phyloP scores from a whole-genome alignment of 768 basidiomycete species.

The Leccinum variicolor region DNA sequence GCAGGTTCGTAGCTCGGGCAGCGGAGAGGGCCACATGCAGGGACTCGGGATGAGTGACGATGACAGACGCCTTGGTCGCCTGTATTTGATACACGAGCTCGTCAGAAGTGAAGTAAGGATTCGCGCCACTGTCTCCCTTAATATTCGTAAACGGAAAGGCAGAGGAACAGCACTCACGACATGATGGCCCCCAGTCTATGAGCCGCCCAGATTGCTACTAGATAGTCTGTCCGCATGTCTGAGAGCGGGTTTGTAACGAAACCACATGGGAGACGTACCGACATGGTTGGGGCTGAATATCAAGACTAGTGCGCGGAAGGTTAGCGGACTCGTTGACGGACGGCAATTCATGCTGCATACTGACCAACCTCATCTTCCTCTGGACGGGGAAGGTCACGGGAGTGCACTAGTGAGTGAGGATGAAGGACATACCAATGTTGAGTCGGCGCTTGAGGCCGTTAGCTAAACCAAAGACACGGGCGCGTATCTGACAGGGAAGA shows the following conservation, averaged over 20 bases:
- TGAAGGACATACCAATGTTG: slow-evolving; percentile 29
- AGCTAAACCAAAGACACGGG: slow-evolving; percentile 36
- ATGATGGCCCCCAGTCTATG: slow-evolving; percentile 56
- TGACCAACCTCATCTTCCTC: slow-evolving; percentile 40
- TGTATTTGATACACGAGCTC: slow-evolving; percentile 59
- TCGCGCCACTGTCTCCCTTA: slow-evolving; percentile 47
- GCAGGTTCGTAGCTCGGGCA: slow-evolving; percentile 37
- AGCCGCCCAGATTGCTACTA: slow-evolving; percentile 52
- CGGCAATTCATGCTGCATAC: slow-evolving; percentile 3
- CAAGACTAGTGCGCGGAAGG: slow-evolving; percentile 42
- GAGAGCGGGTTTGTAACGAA: neutral
- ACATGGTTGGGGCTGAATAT: slow-evolving; percentile 67
- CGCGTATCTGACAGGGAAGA: slow-evolving; percentile 27
- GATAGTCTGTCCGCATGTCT: slow-evolving; percentile 40
- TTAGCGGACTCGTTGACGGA: slow-evolving; percentile 1
- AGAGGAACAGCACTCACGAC: slow-evolving; percentile 40
- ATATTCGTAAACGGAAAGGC: neutral
- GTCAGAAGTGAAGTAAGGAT: slow-evolving; percentile 54
- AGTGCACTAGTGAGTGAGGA: neutral
- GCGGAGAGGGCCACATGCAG: slow-evolving; percentile 44
- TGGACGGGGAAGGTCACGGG: slow-evolving; percentile 11
- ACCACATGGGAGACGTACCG: slow-evolving; percentile 35
- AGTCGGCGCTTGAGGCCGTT: slow-evolving; percentile 35
- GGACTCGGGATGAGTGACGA: slow-evolving; percentile 47
- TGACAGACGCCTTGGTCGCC: slow-evolving; percentile 42